These are phyloP conservation scores for Serendipita sp. DNA, from an alignment of 1,284 basidiomycete genomes.

Conservation along the genomic window DNA sequence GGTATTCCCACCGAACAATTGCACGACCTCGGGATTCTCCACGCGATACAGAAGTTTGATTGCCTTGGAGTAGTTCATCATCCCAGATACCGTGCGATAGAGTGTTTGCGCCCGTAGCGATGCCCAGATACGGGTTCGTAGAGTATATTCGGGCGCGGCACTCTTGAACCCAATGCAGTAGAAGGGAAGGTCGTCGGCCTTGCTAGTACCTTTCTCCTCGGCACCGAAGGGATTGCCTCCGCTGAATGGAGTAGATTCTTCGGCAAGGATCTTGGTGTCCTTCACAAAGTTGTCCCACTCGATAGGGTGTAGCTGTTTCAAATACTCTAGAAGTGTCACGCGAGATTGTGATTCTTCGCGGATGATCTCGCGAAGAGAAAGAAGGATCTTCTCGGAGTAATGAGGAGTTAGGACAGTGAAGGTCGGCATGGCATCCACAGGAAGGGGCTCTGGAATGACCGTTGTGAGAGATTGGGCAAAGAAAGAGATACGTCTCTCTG, in stretches of 20 bases:
- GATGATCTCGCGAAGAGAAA: conserved; percentile 90
- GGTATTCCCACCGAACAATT: conserved; percentile 93
- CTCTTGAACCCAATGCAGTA: conserved; percentile 99
- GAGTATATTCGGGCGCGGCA: conserved; percentile 93
- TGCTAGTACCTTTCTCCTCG: conserved; percentile 73
- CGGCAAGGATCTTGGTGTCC: conserved; percentile 97
- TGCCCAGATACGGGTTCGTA: conserved; percentile 98
- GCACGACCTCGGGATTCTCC: conserved; percentile 97
- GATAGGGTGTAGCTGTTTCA: conserved; percentile 94
- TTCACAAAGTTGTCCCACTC: conserved; percentile 99
- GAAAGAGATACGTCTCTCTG: conserved; percentile 90
- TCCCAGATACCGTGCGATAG: conserved; percentile 96
- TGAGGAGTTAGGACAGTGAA: conserved; percentile 93
- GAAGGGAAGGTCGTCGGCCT: conserved; percentile 91
- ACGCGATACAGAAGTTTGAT: conserved; percentile 99
- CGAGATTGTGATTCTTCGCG: conserved; percentile 92
- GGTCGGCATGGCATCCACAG: conserved; percentile 92
- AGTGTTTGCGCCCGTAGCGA: conserved; percentile 96
- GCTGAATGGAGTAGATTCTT: conserved; percentile 82
- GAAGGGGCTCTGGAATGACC: conserved; percentile 74
- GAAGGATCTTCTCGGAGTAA: conserved; percentile 90
- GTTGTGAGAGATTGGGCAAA: conserved; percentile 91
- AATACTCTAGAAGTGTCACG: conserved; percentile 87
- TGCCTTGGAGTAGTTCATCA: conserved; percentile 99
- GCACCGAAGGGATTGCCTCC: conserved; percentile 64